Evolutionary conservation across 129 eudicot genomes (phyloP), one percentile per base, ranked within the genome.

Genomic region (Oenanthe sinensis): DNA sequence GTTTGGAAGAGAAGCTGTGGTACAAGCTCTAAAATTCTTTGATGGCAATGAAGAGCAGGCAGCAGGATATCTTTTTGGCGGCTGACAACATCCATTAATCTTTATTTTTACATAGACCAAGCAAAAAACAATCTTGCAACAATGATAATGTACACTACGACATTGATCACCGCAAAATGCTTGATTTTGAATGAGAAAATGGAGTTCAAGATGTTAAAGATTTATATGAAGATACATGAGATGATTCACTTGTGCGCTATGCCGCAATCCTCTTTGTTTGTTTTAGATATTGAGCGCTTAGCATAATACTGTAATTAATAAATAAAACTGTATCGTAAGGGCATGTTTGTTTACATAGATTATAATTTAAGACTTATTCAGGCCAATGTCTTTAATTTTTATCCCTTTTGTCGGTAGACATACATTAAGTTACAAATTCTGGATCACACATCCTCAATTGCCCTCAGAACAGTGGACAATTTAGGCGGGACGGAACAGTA

Each of bases 41-140:
- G 84, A 92, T 84, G 99, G 97, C 62, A 95, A 95, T 72, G 97
- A 92, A 89, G 96, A 95, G 78, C 92, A 85, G 86, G 96, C 97
- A 20, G 96, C 99, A 70, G 89, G 92, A 60, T 90, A 85, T 81
- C 99, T 92, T 49, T 95, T 95, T 81, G 94, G 97, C 33, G 87
- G 97, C 42, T 86, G 85, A 86, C 71, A 46, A 20, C 22, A 12
- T 19, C 60, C n/a, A 74, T 15, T 14, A 74, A 74, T 46, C 58
- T 74, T 74, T 4, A 6, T 6, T 6, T 74, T 24, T 74, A 43
- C 60, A 24, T 10, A 20, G 30, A 20, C 46, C 1, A 43, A 6
- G 11, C 16, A 42, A 72, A 37, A n/a, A n/a, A n/a, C n/a, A n/a
- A n/a, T 74, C 24, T 12, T 46, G 77, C 20, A 74, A 45, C 42